Evolutionary conservation across 2,329 filamentous ascomycete genomes (phyloP).

Genomic region (Trichoderma sp.): DNA sequence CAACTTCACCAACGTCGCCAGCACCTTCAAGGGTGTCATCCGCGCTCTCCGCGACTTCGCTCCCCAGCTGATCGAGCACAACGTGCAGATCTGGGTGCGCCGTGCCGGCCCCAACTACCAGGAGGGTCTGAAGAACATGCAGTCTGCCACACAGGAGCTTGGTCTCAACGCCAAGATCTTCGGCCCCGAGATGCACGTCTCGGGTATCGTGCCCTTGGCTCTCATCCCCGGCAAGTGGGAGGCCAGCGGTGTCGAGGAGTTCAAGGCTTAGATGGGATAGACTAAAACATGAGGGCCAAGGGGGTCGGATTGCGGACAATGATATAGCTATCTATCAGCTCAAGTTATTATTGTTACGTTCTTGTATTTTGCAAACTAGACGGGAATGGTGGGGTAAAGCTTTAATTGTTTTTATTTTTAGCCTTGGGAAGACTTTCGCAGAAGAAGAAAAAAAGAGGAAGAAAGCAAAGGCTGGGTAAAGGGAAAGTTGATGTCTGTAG

Average conservation of each 20-base stretch:
- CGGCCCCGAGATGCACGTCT: constrained; percentile 88
- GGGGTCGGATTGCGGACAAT: constrained; percentile 22
- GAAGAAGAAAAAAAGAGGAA: not conserved
- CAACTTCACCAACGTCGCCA: constrained; percentile 99
- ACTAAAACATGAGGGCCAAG: constrained; percentile 13
- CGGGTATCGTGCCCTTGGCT: constrained; percentile 92
- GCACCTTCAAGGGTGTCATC: constrained; percentile 99
- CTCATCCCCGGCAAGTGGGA: constrained; percentile 68
- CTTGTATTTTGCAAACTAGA: constrained; percentile 40
- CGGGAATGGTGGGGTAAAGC: constrained; percentile 30
- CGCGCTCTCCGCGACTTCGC: constrained; percentile 90
- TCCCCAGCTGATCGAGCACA: constrained; percentile 87
- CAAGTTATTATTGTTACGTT: constrained; percentile 29
- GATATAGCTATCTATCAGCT: constrained; percentile 8
- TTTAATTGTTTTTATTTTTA: constrained; percentile 16
- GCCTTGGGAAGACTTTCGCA: constrained; percentile 19
- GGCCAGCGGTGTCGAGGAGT: constrained; percentile 62
- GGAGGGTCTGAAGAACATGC: constrained; percentile 99
- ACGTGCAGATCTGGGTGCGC: constrained; percentile 95
- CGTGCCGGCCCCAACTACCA: constrained; percentile 95
- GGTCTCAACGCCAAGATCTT: constrained; percentile 71
- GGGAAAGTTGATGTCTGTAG: constrained; percentile 16
- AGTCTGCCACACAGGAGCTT: constrained; percentile 90
- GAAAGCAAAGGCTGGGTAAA: constrained; percentile 16
- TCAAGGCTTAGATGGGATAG: constrained; percentile 49